Evolutionary conservation across 1,284 basidiomycete genomes (phyloP).

Genomic region (Coniferiporia weirii): DNA sequence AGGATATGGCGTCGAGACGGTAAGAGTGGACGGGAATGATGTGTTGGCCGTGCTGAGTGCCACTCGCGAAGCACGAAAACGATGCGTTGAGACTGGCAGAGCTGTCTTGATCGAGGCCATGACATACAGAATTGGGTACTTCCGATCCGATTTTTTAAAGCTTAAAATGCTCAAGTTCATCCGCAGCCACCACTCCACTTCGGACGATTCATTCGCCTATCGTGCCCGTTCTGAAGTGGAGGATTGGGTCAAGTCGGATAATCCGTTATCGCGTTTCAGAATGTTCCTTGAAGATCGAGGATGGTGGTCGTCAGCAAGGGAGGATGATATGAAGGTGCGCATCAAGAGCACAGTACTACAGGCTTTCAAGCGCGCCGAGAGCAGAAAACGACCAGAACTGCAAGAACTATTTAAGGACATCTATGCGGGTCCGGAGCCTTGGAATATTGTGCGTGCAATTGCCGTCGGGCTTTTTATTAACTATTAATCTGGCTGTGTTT

Average conservation of each 20-base stretch:
- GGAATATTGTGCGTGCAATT: slow-evolving; percentile 68
- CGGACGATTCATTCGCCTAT: slow-evolving; percentile 92
- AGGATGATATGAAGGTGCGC: slow-evolving; percentile 65
- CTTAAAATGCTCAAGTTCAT: slow-evolving; percentile 10
- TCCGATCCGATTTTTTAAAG: not conserved
- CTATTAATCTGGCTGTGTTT: not conserved
- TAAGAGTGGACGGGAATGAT: slow-evolving; percentile 94
- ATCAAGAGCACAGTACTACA: slow-evolving; percentile 72
- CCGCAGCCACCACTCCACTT: slow-evolving; percentile 86
- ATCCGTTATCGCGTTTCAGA: slow-evolving; percentile 83
- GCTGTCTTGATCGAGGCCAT: slow-evolving; percentile 90
- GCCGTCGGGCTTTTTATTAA: not conserved
- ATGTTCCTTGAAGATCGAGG: slow-evolving; percentile 74
- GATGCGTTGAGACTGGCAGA: slow-evolving; percentile 75
- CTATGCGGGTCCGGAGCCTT: slow-evolving; percentile 80
- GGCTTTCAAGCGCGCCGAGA: slow-evolving; percentile 77
- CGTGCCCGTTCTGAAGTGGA: slow-evolving; percentile 82
- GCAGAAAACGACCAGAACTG: slow-evolving; percentile 63
- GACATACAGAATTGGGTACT: slow-evolving; percentile 66
- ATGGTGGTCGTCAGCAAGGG: slow-evolving; percentile 84
- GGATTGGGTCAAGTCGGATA: slow-evolving; percentile 82
- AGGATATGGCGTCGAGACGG: slow-evolving; percentile 89
- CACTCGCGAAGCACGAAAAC: slow-evolving; percentile 70
- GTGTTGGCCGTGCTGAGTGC: slow-evolving; percentile 83
- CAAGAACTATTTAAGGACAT: slow-evolving; percentile 84